Evolutionary conservation across 768 basidiomycete species (phyloP).

Genomic region (Pleurotus giganteus): DNA sequence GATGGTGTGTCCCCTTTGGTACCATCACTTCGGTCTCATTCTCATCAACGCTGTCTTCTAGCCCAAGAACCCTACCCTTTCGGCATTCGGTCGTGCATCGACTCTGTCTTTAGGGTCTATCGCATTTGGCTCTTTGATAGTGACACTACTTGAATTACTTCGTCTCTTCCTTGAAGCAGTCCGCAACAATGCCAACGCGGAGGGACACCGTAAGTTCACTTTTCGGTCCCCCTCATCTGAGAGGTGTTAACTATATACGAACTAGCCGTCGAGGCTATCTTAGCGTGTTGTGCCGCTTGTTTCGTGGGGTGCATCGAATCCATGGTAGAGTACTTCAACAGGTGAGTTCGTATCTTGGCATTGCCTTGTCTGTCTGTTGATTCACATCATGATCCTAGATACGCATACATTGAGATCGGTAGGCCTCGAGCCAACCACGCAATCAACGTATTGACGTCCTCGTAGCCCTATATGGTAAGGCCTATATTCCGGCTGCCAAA

Average conservation of each 20-base stretch:
- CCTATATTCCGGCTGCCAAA: slow-evolving; percentile 77
- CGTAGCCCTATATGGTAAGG: slow-evolving; percentile 79
- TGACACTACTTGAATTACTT: slow-evolving; percentile 73
- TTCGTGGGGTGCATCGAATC: slow-evolving; percentile 70
- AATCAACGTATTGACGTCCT: background rate
- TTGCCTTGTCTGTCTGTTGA: background rate
- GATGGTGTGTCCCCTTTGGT: slow-evolving; percentile 43
- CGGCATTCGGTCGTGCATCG: slow-evolving; percentile 71
- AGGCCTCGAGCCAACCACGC: slow-evolving; percentile 11
- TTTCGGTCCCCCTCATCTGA: background rate
- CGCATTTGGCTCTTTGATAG: slow-evolving; percentile 82
- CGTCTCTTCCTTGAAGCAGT: slow-evolving; percentile 56
- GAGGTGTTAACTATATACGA: background rate
- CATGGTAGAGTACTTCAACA: slow-evolving; percentile 78
- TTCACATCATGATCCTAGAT: slow-evolving; percentile 34
- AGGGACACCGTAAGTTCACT: slow-evolving; percentile 59
- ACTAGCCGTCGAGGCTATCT: slow-evolving; percentile 65
- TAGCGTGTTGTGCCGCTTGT: slow-evolving; percentile 79
- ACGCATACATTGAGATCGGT: slow-evolving; percentile 85
- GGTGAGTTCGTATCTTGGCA: slow-evolving; percentile 30
- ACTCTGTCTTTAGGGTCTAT: slow-evolving; percentile 82
- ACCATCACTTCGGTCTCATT: background rate
- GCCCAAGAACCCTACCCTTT: slow-evolving; percentile 69
- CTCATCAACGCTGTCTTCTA: slow-evolving; percentile 19
- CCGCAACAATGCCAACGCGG: slow-evolving; percentile 56